These are phyloP conservation scores for Solanum aculeatissimum DNA, from an alignment of 305 asterid genomes.

Conservation along the genomic window DNA sequence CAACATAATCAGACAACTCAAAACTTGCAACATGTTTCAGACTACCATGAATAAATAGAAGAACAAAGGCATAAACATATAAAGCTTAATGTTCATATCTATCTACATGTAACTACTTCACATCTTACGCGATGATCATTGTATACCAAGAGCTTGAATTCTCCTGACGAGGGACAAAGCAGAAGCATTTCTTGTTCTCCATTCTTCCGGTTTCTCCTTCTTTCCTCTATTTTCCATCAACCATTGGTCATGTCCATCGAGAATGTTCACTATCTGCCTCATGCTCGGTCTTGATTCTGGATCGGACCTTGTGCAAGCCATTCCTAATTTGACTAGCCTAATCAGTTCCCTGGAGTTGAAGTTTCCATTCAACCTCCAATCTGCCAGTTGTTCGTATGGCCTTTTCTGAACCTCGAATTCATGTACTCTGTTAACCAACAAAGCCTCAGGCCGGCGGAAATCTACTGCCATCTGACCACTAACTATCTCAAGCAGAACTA, in stretches of 20 bases:
- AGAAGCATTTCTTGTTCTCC: constrained; percentile 61
- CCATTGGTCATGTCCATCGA: constrained; percentile 81
- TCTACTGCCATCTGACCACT: constrained; percentile 81
- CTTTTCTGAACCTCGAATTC: constrained; percentile 36
- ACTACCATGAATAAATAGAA: background rate
- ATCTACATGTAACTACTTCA: background rate
- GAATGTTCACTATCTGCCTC: constrained; percentile 79
- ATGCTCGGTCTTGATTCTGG: constrained; percentile 66
- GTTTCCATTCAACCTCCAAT: constrained; percentile 52
- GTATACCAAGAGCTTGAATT: constrained; percentile 82
- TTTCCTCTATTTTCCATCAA: constrained; percentile 21
- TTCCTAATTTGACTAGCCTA: constrained; percentile 58
- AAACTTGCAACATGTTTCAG: background rate
- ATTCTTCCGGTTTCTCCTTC: constrained; percentile 46
- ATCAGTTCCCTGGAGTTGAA: constrained; percentile 42
- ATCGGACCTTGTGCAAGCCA: constrained; percentile 64
- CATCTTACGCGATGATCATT: constrained; percentile 22
- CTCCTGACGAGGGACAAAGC: constrained; percentile 56
- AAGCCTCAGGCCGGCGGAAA: constrained; percentile 48
- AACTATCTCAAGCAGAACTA: constrained; percentile 74
- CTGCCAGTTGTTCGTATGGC: constrained; percentile 45
- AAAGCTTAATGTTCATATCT: background rate
- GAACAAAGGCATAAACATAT: background rate
- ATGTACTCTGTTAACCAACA: constrained; percentile 51
- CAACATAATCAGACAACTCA: background rate